Evolutionary conservation across 805 yeast genomes (phyloP), one percentile per base, ranked within the genome.

Genomic region (Wickerhamomyces chambardii): DNA sequence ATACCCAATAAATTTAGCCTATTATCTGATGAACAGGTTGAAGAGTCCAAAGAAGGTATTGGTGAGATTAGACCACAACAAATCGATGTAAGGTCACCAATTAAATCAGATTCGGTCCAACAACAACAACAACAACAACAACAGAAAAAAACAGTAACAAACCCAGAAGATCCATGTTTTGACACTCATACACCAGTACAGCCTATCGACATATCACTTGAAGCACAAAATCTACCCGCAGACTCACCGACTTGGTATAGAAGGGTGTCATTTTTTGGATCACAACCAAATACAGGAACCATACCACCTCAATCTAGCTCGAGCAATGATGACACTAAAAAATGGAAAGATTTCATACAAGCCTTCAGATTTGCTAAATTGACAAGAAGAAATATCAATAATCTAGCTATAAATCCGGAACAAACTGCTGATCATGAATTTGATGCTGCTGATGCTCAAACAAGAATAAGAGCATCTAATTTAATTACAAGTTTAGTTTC

Each of bases 401-500:
- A n/a, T n/a, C n/a, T n/a, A n/a, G n/a, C n/a, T n/a, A n/a, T n/a
- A n/a, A n/a, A n/a, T n/a, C n/a, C n/a, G n/a, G n/a, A n/a, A n/a
- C n/a, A n/a, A n/a, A n/a, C n/a, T n/a, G n/a, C n/a, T n/a, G n/a
- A n/a, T n/a, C n/a, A n/a, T n/a, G n/a, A n/a, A n/a, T n/a, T n/a
- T n/a, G 45, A 47, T 29, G 43, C 34, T 6, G 39, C 52, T 4
- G 51, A 49, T 5, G 50, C 41, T 14, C 47, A 46, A n/a, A 46
- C 55, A 1, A 44, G 48, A 35, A 43, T 50, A 36, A 49, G 56
- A 37, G 67, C 66, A 1, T 61, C 68, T 3, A 66, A 64, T 45
- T 44, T 77, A 31, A 56, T 78, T 11, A 63, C 67, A 24, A 68
- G 83, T 19, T 59, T 84, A 39, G 46, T 72, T 6, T 61, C 82